Percentiles rank a stretch among this genome's conserved stretches.
These are phyloP conservation scores for Zostera marina DNA, from an alignment of 116 monocot species.

Conservation along the genomic window DNA sequence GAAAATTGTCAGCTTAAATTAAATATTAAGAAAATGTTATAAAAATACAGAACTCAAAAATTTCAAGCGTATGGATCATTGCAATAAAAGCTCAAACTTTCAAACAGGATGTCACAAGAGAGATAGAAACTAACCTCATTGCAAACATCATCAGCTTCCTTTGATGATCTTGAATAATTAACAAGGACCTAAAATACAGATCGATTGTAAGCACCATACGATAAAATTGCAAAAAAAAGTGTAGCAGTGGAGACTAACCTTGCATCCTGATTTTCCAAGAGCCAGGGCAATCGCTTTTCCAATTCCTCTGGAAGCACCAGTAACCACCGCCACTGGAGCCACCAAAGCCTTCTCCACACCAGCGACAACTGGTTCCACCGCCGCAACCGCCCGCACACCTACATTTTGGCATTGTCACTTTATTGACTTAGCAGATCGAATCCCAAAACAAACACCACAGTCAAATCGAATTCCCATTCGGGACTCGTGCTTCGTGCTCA, in stretches of 20 bases:
- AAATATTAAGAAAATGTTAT: too few relatives aligned
- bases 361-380: conserved; percentile 34
- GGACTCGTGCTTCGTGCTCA: too few relatives aligned
- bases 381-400: conserved; percentile 49
- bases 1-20: too few relatives aligned
- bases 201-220: not conserved
- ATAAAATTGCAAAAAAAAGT: not conserved
- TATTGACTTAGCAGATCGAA: not conserved
- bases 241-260: conserved; percentile 26
- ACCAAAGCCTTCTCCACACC: conserved; percentile 32
- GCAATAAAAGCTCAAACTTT: not conserved
- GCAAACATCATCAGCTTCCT: conserved; percentile 71
- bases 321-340: conserved; percentile 65
- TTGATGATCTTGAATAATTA: conserved; percentile 73
- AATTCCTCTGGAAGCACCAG: conserved; percentile 92
- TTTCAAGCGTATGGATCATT: not conserved
- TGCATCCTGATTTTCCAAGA: conserved; percentile 84
- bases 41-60: not conserved
- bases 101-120: too few relatives aligned
- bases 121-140: conserved; percentile 31
- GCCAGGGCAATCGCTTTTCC: conserved; percentile 73
- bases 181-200: conserved; percentile 46
- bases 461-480: not conserved
- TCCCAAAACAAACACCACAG: not conserved
- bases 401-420: not conserved